Evolutionary conservation across 2,329 filamentous ascomycete genomes (phyloP), one percentile per base, ranked within the genome.

Genomic region (Trichoderma cornu-damae): DNA sequence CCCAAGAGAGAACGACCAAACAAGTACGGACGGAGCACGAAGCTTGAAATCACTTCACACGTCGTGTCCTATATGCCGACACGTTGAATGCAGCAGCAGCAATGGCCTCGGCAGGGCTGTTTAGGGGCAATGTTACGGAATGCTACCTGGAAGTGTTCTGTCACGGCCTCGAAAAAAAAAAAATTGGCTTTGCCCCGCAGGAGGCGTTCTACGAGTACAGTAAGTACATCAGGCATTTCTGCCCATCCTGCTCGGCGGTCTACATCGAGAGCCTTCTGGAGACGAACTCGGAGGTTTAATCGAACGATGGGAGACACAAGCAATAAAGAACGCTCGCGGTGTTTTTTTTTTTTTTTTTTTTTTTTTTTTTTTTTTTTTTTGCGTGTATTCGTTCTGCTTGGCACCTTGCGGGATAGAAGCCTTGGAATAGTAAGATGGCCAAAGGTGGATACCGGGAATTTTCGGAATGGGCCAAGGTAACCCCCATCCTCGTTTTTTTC

Each of bases 401-500:
- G 28, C 54, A 11, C 30, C 4, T 26, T 38, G 11, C 32, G 12
- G 37, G 51, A 46, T 32, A 46, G n/a, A 20, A 5, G 9, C 20
- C 38, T 32, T 28, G 8, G 12, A 22, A 42, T 24, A 38, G 8
- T 22, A 28, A 12, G 20, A 22, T n/a, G n/a, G n/a, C n/a, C n/a
- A n/a, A n/a, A n/a, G n/a, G 34, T 52, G 55, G 47, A 58, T 46
- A 43, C 58, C 58, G 55, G 49, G 43, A 58, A n/a, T 40, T 53
- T 53, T 58, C 56, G 56, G 56, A 35, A 58, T 35, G n/a, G 11
- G 26, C 49, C 38, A 18, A 35, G 22, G n/a, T n/a, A n/a, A 57
- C 54, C 54, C 54, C 54, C 54, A 57, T 57, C 54, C 46, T 50
- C 28, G 28, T 49, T 57, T 22, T n/a, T 42, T 38, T 46, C 28